These are phyloP conservation scores for Protomyces gravidus DNA, from an alignment of 1,139 yeast genomes.

Conservation along the genomic window DNA sequence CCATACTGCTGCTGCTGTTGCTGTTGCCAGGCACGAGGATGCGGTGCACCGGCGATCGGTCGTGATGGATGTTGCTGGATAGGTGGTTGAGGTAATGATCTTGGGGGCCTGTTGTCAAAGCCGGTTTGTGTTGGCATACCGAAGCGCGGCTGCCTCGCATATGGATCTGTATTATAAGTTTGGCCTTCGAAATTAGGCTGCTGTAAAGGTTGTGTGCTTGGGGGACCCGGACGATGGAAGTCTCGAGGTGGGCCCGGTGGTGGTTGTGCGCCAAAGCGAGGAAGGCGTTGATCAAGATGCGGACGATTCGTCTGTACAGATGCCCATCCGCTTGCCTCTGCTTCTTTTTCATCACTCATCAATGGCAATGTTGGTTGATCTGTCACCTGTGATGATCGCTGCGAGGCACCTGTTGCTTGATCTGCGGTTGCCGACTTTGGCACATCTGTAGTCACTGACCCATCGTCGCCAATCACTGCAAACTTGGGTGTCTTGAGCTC, in stretches of 20 bases:
- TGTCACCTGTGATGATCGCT: background rate
- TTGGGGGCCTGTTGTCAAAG: background rate
- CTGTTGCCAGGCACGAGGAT: background rate
- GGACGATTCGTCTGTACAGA: background rate
- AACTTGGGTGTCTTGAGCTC: slow-evolving; percentile 17
- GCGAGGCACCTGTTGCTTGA: background rate
- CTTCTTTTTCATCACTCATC: background rate
- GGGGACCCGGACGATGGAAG: background rate
- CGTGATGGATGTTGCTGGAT: background rate
- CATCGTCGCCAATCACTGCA: slow-evolving; percentile 28
- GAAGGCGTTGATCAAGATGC: background rate
- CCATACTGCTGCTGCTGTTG: background rate
- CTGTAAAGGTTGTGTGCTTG: background rate
- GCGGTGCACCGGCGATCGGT: too few relatives aligned
- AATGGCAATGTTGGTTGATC: background rate
- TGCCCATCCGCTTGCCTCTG: background rate
- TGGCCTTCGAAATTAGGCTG: background rate
- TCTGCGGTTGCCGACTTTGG: background rate
- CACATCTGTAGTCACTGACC: slow-evolving; percentile 18
- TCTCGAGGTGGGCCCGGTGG: background rate
- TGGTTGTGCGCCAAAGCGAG: background rate
- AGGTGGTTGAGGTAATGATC: background rate
- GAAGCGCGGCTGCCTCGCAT: background rate
- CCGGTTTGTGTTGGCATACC: background rate
- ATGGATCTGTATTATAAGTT: background rate